Conservation (phyloP, 1,139 yeast genomes). For the Magnusiomyces paraingens region DNA sequence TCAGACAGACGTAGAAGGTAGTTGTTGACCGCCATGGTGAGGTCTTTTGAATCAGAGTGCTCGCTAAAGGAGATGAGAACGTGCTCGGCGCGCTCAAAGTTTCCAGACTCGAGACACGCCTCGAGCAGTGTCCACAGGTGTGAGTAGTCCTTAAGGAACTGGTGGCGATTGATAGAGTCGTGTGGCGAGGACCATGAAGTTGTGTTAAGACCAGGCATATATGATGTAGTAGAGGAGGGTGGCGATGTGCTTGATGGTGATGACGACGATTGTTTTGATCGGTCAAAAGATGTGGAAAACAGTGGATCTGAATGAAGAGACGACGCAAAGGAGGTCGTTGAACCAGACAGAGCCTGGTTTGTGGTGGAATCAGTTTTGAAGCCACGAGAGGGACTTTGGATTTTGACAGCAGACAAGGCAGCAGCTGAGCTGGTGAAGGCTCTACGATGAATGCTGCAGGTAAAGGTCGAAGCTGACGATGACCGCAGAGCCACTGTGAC, state of each 20-base stretch:
- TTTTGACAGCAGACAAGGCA: no score
- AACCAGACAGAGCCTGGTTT: conserved; percentile 1
- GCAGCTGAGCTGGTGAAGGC: no score
- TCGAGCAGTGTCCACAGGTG: conserved; percentile 74
- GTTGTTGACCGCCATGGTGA: conserved; percentile 43
- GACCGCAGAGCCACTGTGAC: no score
- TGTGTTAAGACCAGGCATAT: no score
- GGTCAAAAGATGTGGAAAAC: not conserved
- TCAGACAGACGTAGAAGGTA: conserved; percentile 43
- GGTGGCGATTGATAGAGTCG: conserved; percentile 28
- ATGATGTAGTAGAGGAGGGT: no score
- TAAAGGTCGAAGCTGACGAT: no score
- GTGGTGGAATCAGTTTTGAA: conserved; percentile 2
- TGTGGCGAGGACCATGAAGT: conserved; percentile 33
- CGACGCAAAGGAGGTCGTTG: not conserved
- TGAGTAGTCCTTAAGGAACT: conserved; percentile 42
- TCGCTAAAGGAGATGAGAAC: conserved; percentile 54
- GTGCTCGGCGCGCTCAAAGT: conserved; percentile 64
- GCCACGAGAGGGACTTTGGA: not conserved
- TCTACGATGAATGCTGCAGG: no score
- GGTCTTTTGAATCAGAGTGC: conserved; percentile 35
- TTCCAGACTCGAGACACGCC: conserved; percentile 66
- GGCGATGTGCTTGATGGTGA: conserved; percentile 19
- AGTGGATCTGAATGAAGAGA: not conserved
- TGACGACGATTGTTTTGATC: conserved; percentile 24